Conservation (phyloP, 495 filamentous ascomycete species). For the Trichocladium uniseriatum region DNA sequence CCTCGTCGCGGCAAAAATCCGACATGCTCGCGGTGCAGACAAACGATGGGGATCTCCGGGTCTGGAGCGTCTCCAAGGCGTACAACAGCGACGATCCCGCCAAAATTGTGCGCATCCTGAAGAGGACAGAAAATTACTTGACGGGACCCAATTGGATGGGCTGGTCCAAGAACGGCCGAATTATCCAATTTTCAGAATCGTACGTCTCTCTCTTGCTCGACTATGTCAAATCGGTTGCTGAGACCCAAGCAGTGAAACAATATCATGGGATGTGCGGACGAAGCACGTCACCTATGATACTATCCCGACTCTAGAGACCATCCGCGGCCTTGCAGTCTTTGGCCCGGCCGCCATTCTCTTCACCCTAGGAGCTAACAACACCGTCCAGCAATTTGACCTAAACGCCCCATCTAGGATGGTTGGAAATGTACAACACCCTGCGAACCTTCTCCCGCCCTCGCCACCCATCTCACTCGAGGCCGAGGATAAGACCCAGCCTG, state of each 20-base stretch:
- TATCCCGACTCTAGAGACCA: constrained; percentile 73
- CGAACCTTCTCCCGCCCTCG: constrained; percentile 62
- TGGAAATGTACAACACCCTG: constrained; percentile 73
- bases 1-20: constrained; percentile 91
- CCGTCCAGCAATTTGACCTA: constrained; percentile 89
- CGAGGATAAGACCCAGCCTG: constrained; percentile 35
- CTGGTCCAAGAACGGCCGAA: constrained; percentile 96
- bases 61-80: constrained; percentile 93
- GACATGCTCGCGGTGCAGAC: constrained; percentile 97
- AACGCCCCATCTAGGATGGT: constrained; percentile 69
- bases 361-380: constrained; percentile 78
- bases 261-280: constrained; percentile 92
- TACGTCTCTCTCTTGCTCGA: constrained; percentile 38
- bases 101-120: constrained; percentile 80
- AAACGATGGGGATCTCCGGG: constrained; percentile 80
- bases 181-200: constrained; percentile 89
- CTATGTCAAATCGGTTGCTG: background rate
- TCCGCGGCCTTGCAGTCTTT: constrained; percentile 76
- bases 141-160: constrained; percentile 88
- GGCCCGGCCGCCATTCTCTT: constrained; percentile 87
- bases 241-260: constrained; percentile 60
- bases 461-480: constrained; percentile 71
- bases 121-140: constrained; percentile 62
- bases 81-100: constrained; percentile 63
- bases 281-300: constrained; percentile 85